phyloP scores from a whole-genome alignment of 2,329 filamentous ascomycete species.

The Penicillium sclerotiorum region DNA sequence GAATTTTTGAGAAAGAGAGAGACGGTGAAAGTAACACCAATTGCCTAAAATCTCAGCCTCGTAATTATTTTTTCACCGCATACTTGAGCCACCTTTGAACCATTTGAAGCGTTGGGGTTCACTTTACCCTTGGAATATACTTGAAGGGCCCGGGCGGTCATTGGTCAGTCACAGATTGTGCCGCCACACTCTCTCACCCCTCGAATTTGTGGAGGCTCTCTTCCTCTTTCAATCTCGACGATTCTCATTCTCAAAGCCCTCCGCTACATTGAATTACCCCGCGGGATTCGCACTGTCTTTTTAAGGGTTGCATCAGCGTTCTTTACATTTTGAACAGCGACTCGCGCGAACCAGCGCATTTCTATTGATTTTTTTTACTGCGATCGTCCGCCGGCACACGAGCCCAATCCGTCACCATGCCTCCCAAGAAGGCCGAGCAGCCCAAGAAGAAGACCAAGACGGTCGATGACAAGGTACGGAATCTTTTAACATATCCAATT shows the following conservation, averaged over 20 bases:
- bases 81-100: neutral
- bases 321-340: slow-evolving; percentile 8
- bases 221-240: slow-evolving; percentile 18
- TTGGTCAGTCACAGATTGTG: slow-evolving; percentile 27
- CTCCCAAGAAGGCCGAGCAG: slow-evolving; percentile 50
- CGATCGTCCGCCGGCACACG: slow-evolving; percentile 10
- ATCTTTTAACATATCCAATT: neutral
- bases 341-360: slow-evolving; percentile 19
- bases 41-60: neutral
- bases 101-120: neutral
- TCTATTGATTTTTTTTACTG: slow-evolving; percentile 15
- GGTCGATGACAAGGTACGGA: slow-evolving; percentile 75
- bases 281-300: slow-evolving; percentile 11
- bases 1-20: neutral
- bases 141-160: slow-evolving; percentile 16
- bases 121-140: slow-evolving; percentile 13
- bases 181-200: slow-evolving; percentile 35
- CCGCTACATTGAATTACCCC: slow-evolving; percentile 10
- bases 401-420: slow-evolving; percentile 43
- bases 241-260: neutral
- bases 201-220: slow-evolving; percentile 36
- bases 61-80: neutral
- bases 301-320: slow-evolving; percentile 24
- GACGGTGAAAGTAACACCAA: neutral
- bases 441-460: slow-evolving; percentile 53